Conservation (phyloP, 2,329 filamentous ascomycete species). For the Cordyceps javanica region DNA sequence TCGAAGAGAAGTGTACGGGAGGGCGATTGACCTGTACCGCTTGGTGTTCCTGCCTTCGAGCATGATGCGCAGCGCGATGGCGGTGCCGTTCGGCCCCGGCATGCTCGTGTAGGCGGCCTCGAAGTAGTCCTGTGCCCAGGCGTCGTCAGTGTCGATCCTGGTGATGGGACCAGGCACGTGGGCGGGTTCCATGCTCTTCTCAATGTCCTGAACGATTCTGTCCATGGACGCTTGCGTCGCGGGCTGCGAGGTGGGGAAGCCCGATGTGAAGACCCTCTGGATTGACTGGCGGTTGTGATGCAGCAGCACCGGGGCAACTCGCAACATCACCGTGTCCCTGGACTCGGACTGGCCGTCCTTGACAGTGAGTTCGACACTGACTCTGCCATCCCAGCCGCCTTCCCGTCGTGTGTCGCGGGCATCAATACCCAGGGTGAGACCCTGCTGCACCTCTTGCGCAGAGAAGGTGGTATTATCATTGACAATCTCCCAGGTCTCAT, state of each 20-base stretch:
- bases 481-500: slow-evolving; percentile 22
- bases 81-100: slow-evolving; percentile 28
- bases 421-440: slow-evolving; percentile 31
- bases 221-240: neutral
- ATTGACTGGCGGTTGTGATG: slow-evolving; percentile 31
- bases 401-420: slow-evolving; percentile 23
- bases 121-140: slow-evolving; percentile 34
- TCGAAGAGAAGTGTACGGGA: neutral
- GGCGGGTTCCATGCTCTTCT: neutral
- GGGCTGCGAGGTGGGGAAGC: neutral
- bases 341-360: slow-evolving; percentile 15
- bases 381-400: slow-evolving; percentile 24
- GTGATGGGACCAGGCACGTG: slow-evolving; percentile 14
- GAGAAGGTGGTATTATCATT: slow-evolving; percentile 24
- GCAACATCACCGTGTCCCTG: slow-evolving; percentile 26
- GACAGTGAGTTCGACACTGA: slow-evolving; percentile 25
- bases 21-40: neutral
- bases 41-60: slow-evolving; percentile 15
- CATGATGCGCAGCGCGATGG: slow-evolving; percentile 26
- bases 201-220: neutral
- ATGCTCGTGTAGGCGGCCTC: slow-evolving; percentile 34
- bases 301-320: slow-evolving; percentile 31
- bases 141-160: slow-evolving; percentile 21
- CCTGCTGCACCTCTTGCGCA: slow-evolving; percentile 21
- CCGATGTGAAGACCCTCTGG: slow-evolving; percentile 20